Evolutionary conservation across 208 protist species (phyloP).

Genomic region (Trypanosoma scelopori): DNA sequence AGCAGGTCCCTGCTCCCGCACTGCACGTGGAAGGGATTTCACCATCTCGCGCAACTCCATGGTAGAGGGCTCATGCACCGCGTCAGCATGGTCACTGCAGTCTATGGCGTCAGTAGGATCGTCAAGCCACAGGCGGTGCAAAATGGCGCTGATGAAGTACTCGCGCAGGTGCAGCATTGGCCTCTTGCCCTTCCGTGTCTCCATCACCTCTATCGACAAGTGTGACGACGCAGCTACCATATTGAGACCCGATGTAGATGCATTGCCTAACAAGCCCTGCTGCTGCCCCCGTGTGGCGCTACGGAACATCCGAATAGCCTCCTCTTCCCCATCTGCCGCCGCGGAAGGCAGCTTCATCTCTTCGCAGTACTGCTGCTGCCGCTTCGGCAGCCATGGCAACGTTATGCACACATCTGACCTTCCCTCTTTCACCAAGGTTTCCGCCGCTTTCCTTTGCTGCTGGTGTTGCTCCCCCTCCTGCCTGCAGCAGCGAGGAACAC

Average conservation of each 20-base stretch:
- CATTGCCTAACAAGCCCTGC: neutral
- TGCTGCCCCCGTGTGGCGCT: slow-evolving; percentile 7
- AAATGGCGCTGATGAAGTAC: slow-evolving; percentile 18
- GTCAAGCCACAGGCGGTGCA: slow-evolving; percentile 11
- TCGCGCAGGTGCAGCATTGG: slow-evolving; percentile 19
- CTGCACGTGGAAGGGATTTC: slow-evolving; percentile 32
- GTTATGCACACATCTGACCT: neutral
- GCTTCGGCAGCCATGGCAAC: too few species aligned
- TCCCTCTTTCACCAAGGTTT: neutral
- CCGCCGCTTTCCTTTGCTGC: neutral
- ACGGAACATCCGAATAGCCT: slow-evolving; percentile 4
- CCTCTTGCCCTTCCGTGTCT: neutral
- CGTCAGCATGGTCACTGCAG: neutral
- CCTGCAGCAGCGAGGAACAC: neutral
- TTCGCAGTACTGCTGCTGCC: too few species aligned
- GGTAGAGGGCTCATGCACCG: slow-evolving; percentile 31
- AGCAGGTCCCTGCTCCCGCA: slow-evolving; percentile 31
- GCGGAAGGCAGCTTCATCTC: too few species aligned
- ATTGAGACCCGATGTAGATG: neutral
- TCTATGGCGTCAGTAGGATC: neutral
- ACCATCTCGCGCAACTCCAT: slow-evolving; percentile 47
- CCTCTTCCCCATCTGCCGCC: neutral
- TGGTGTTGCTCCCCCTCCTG: neutral
- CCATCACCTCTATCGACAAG: neutral
- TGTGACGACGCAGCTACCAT: too few species aligned